Evolutionary conservation across 768 basidiomycete genomes (phyloP).

Genomic region (Solioccasus polychromus): DNA sequence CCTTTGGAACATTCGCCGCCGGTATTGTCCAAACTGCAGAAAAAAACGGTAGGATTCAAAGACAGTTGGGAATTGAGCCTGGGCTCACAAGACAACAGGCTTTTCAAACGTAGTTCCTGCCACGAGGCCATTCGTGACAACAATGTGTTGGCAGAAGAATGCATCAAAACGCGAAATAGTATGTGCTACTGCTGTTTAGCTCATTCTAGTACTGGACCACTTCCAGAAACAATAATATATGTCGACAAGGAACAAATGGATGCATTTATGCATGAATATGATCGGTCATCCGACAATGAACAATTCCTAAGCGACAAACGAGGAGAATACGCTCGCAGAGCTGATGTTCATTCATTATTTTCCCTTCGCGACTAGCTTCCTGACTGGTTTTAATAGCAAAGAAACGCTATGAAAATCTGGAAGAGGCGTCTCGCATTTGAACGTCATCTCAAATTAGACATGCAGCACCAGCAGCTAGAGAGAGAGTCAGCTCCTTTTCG

Average conservation of each 20-base stretch:
- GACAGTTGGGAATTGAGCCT: background rate
- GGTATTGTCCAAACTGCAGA: conserved; percentile 2
- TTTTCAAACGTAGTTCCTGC: too few relatives aligned
- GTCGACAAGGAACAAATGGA: background rate
- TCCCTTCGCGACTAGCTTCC: background rate
- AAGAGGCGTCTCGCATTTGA: background rate
- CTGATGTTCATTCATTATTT: background rate
- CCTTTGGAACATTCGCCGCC: background rate
- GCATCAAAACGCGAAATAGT: too few relatives aligned
- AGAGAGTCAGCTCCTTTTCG: background rate
- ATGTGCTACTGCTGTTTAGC: background rate
- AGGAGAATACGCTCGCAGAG: background rate
- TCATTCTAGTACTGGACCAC: too few relatives aligned
- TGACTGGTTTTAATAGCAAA: background rate
- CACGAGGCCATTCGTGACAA: too few relatives aligned
- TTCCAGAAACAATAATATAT: too few relatives aligned
- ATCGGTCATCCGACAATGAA: background rate
- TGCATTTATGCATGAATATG: background rate
- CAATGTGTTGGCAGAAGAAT: too few relatives aligned
- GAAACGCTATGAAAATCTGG: background rate
- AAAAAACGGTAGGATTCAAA: background rate
- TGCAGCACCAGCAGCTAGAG: background rate
- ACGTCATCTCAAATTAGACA: background rate
- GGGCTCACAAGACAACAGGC: background rate
- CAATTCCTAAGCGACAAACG: background rate